These are phyloP conservation scores for Avena sativa DNA, from an alignment of 176 grass and related monocot species.

Conservation along the genomic window DNA sequence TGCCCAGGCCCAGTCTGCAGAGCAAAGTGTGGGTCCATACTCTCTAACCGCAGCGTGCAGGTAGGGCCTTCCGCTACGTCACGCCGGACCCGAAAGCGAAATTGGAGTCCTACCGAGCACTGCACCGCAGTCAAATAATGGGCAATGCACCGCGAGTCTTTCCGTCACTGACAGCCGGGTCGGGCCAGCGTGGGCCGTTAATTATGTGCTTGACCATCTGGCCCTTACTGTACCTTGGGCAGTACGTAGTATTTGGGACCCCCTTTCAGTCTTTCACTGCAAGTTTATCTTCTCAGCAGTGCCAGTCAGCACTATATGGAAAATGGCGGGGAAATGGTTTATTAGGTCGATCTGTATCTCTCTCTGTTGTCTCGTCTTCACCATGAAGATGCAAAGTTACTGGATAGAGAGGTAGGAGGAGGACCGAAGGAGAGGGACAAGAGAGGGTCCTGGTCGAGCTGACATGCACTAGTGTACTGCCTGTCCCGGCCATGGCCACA, in stretches of 20 bases:
- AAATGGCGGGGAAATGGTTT: neutral
- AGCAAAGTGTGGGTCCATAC: neutral
- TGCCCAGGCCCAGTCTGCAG: neutral
- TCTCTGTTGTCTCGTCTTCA: neutral
- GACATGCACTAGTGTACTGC: neutral
- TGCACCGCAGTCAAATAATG: neutral
- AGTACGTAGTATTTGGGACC: neutral
- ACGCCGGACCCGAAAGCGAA: neutral
- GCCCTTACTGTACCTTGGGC: neutral
- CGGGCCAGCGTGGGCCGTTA: neutral
- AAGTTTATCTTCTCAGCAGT: neutral
- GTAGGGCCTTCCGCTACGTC: neutral
- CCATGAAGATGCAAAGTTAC: neutral
- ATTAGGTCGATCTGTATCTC: neutral
- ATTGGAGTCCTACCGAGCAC: neutral
- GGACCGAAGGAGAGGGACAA: neutral
- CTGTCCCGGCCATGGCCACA: neutral
- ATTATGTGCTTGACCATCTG: neutral
- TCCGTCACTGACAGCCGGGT: neutral
- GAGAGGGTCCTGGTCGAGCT: neutral
- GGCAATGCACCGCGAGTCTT: neutral
- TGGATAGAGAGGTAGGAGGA: neutral
- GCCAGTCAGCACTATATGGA: neutral
- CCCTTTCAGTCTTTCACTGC: neutral
- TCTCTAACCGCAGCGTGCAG: too few relatives aligned